Evolutionary conservation across 805 yeast species (phyloP), one percentile per base, ranked within the genome.

Genomic region (Candida ulmi): DNA sequence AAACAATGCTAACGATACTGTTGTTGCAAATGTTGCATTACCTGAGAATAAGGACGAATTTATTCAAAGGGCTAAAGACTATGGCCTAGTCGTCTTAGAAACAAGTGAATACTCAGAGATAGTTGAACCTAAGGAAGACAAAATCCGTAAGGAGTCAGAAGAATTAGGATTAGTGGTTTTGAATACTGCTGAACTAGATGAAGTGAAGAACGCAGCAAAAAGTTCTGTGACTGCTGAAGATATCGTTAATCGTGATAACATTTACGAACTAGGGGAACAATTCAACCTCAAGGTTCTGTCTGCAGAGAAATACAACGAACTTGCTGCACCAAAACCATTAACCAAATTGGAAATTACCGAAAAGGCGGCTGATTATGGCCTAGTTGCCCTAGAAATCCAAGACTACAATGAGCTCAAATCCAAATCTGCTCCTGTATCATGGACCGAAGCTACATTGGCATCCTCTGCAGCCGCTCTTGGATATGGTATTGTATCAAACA

Each of bases 41-140:
- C 28, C 36, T 18, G 43, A 37, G 11, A 39, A 32, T 16, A 43
- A 33, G 41, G 50, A 42, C 2, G 31, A 27, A 8, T 33, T 42
- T 5, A 19, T 17, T 8, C 32, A 25, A 9, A 44, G 36, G 21
- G 57, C 58, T 9, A n/a, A 34, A 2, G 45, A 41, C 2, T 24
- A 49, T 6, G 57, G 57, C 3, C 43, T 56, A 35, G 52, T 55
- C n/a, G 52, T 63, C 2, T 16, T 65, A 15, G 55, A 50, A 15
- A 45, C 49, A 23, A 30, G 41, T 11, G 57, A 52, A 4, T 54
- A 34, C 37, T 35, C 28, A 17, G 17, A 37, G 4, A 3, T 41
- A 40, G 35, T 41, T 39, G 23, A 37, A 33, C 43, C 51, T 21
- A 26, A 48, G 5, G 44, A 45, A 13, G 45, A 44, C 3, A 43